These are phyloP conservation scores for Ilex asprella DNA, from an alignment of 257 asterid species.

Conservation along the genomic window DNA sequence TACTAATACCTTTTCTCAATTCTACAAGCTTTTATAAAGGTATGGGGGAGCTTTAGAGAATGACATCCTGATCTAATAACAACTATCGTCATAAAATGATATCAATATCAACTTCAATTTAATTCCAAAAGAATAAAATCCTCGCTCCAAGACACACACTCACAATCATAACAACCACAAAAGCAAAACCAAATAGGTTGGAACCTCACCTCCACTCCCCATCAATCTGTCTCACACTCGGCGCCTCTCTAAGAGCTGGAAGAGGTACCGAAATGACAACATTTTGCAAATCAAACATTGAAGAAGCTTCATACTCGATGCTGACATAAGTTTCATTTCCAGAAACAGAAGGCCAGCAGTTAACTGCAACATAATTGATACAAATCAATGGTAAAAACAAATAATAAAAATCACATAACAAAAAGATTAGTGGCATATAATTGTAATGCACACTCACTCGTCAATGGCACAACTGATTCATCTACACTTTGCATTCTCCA, in stretches of 20 bases:
- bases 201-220: conserved; percentile 80
- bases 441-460: conserved; percentile 50
- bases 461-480: conserved; percentile 77
- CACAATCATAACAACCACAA: neutral
- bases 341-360: conserved; percentile 96
- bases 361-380: conserved; percentile 36
- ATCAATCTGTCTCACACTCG: conserved; percentile 73
- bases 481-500: conserved; percentile 95
- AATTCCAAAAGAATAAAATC: neutral
- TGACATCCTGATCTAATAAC: neutral
- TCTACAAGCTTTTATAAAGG: too few species aligned
- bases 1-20: too few species aligned
- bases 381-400: neutral
- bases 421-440: neutral
- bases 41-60: too few species aligned
- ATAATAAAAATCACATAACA: neutral
- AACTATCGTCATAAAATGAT: neutral
- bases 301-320: conserved; percentile 82
- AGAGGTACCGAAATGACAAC: conserved; percentile 93
- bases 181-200: neutral
- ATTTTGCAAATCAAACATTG: conserved; percentile 71
- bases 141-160: neutral
- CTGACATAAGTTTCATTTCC: conserved; percentile 84
- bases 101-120: neutral
- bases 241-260: conserved; percentile 89